A percentile compares a stretch with the other conserved stretches of the same genome.
Conservation (phyloP, 805 yeast species). For the Spathaspora passalidarum region DNA sequence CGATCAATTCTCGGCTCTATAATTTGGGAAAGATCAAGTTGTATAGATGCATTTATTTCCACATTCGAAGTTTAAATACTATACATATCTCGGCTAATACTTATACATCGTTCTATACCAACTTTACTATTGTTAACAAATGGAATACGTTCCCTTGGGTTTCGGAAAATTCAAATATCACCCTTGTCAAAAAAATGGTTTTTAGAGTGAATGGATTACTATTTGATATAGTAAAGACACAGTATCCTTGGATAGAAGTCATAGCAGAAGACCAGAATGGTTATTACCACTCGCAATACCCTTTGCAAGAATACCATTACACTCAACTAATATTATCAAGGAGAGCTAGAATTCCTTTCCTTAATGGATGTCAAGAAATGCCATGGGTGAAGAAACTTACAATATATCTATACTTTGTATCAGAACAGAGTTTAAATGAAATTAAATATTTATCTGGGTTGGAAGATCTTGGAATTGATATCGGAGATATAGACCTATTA, state of each 20-base stretch:
- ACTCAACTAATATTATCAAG: background rate
- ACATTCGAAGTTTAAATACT: background rate
- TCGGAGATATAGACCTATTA: background rate
- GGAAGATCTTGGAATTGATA: background rate
- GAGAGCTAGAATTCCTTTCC: background rate
- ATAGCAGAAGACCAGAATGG: background rate
- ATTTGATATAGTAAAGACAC: background rate
- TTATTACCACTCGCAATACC: background rate
- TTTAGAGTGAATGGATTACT: background rate
- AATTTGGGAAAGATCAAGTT: background rate
- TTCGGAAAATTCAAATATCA: background rate
- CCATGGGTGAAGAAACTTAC: background rate
- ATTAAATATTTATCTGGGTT: background rate
- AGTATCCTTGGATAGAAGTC: background rate
- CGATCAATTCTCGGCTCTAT: background rate
- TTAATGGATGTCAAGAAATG: background rate
- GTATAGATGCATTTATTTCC: background rate
- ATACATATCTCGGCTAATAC: background rate
- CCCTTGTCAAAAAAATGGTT: background rate
- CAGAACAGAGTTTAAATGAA: background rate
- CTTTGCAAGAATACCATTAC: background rate
- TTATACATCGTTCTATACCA: background rate
- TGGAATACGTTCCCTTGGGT: background rate
- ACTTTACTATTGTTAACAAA: background rate
- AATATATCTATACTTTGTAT: background rate